These are phyloP conservation scores for Hypsizygus marmoreus DNA, from an alignment of 768 basidiomycete species.

Conservation along the genomic window DNA sequence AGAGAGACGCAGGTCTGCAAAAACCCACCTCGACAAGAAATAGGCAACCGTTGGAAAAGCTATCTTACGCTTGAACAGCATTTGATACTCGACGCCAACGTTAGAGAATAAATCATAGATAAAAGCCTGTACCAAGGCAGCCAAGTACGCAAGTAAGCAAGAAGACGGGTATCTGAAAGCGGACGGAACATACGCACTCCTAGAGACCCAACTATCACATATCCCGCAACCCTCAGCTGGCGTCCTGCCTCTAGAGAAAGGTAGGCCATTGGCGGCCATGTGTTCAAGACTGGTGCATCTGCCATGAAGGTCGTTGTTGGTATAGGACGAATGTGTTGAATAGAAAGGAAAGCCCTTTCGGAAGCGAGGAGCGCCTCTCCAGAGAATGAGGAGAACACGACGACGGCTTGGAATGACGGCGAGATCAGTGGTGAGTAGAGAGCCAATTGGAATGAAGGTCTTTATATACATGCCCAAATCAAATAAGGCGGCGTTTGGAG, in stretches of 20 bases:
- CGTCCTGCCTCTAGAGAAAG: conserved; percentile 25
- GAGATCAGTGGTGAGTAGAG: no score
- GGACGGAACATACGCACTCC: conserved; percentile 8
- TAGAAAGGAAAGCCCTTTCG: no score
- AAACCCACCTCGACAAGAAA: conserved; percentile 31
- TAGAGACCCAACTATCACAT: conserved; percentile 26
- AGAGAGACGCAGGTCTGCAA: background rate
- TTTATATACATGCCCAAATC: no score
- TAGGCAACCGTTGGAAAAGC: conserved; percentile 25
- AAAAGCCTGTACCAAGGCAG: conserved; percentile 20
- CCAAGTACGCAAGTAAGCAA: background rate
- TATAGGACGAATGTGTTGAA: no score
- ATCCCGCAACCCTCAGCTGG: conserved; percentile 26
- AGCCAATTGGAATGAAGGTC: no score
- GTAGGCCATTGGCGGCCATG: conserved; percentile 32
- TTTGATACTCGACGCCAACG: conserved; percentile 25
- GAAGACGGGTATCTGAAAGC: background rate
- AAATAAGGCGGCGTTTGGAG: no score
- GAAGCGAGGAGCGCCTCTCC: no score
- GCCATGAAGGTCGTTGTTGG: no score
- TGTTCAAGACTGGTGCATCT: no score
- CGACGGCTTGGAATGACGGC: no score
- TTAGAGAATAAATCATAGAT: conserved; percentile 33
- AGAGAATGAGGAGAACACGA: no score
- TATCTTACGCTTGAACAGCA: conserved; percentile 19